A percentile compares a stretch with the other conserved stretches of the same genome.
These are phyloP conservation scores for Colletotrichum endophyticum DNA, from an alignment of 2,329 filamentous ascomycete species.

Conservation along the genomic window DNA sequence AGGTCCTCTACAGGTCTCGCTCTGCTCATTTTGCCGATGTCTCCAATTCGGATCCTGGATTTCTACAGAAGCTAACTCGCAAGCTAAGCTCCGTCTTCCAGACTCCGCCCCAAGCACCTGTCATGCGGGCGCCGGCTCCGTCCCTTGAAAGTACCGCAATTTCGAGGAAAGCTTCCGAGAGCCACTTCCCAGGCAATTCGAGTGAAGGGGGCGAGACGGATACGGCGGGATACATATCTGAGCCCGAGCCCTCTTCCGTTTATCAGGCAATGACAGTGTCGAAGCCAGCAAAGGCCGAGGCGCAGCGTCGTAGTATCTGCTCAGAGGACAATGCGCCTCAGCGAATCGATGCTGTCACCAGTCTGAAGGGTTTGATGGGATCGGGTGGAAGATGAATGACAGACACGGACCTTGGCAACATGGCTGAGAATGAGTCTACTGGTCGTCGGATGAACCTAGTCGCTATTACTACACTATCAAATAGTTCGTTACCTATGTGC, in stretches of 20 bases:
- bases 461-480: fast-evolving
- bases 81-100: slow-evolving; percentile 17
- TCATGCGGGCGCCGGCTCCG: neutral
- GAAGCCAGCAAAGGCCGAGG: neutral
- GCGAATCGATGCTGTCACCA: neutral
- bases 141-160: neutral
- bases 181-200: neutral
- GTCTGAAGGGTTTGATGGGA: neutral
- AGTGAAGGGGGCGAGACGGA: too few relatives aligned
- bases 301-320: neutral
- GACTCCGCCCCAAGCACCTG: neutral
- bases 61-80: slow-evolving; percentile 1
- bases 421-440: neutral
- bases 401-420: neutral
- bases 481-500: neutral
- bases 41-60: neutral
- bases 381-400: neutral
- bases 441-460: neutral
- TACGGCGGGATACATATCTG: neutral
- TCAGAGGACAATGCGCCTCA: neutral
- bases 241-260: neutral
- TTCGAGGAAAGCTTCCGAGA: neutral
- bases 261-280: neutral
- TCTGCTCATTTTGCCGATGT: neutral
- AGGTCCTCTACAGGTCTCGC: neutral